Conservation (phyloP, 345 rosid species). For the Populus davidiana region DNA sequence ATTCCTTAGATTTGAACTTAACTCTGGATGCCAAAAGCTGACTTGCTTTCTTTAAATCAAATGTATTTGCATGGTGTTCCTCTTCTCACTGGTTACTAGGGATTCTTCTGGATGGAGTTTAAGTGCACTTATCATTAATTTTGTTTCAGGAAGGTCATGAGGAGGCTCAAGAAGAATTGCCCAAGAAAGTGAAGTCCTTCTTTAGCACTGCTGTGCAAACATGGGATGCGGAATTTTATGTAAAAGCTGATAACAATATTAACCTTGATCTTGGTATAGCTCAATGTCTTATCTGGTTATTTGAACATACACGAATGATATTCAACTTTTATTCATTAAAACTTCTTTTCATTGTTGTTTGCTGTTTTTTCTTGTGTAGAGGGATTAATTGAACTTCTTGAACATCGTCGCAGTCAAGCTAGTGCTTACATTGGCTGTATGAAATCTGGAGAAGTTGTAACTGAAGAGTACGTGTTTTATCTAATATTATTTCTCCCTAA, state of each 20-base stretch:
- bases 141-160: constrained; percentile 78
- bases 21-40: constrained; percentile 2
- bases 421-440: constrained; percentile 86
- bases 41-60: constrained; percentile 5
- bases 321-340: constrained; percentile 13
- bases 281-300: constrained; percentile 15
- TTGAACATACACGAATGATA: not conserved
- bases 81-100: not conserved
- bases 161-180: constrained; percentile 88
- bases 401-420: constrained; percentile 66
- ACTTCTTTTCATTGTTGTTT: constrained; percentile 5
- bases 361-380: constrained; percentile 37
- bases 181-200: constrained; percentile 83
- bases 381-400: constrained; percentile 71
- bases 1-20: not conserved
- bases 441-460: constrained; percentile 91
- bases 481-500: constrained; percentile 9
- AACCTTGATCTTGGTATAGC: constrained; percentile 75
- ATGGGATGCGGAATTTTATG: constrained; percentile 94
- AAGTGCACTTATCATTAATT: constrained; percentile 8
- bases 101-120: constrained; percentile 8
- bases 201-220: constrained; percentile 78
- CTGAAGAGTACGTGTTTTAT: constrained; percentile 54
- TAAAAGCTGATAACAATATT: constrained; percentile 81
- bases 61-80: not conserved